These are phyloP conservation scores for Tulasnella sp. DNA, from an alignment of 768 basidiomycete species.

Conservation along the genomic window DNA sequence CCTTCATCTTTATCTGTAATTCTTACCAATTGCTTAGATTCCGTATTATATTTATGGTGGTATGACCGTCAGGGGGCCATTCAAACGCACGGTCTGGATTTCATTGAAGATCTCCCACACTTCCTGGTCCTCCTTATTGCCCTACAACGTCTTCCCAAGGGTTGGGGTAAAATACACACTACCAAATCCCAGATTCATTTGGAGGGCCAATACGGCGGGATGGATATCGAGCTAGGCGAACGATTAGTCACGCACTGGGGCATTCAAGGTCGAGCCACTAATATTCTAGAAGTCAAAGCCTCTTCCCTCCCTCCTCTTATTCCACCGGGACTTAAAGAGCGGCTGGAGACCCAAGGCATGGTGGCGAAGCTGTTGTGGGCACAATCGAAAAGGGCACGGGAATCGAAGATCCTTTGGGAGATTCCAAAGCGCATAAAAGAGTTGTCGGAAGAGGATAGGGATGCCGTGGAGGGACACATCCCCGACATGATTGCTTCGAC, in stretches of 20 bases:
- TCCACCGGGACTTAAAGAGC: too few relatives aligned
- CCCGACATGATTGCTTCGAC: background rate
- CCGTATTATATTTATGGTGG: too few relatives aligned
- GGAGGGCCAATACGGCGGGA: background rate
- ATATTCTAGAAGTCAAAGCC: too few relatives aligned
- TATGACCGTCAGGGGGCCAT: slow-evolving; percentile 3
- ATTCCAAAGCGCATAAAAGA: too few relatives aligned
- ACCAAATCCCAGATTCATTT: background rate
- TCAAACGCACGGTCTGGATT: background rate
- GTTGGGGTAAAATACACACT: background rate
- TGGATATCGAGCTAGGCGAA: background rate
- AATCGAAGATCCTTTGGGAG: too few relatives aligned
- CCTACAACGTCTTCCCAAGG: background rate
- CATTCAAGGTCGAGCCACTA: background rate
- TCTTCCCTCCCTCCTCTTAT: too few relatives aligned
- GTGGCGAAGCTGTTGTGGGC: too few relatives aligned
- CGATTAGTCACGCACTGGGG: background rate
- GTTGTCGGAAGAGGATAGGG: too few relatives aligned
- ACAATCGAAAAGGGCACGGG: too few relatives aligned
- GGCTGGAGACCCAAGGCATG: too few relatives aligned
- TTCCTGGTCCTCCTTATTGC: slow-evolving; percentile 1
- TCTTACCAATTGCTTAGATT: too few relatives aligned
- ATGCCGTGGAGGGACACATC: background rate
- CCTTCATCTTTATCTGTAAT: too few relatives aligned
- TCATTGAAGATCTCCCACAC: background rate